A percentile compares a stretch with the other conserved stretches of the same genome.
Evolutionary conservation across 2,329 filamentous ascomycete species (phyloP).

Genomic region (Talaromyces verruculosus): DNA sequence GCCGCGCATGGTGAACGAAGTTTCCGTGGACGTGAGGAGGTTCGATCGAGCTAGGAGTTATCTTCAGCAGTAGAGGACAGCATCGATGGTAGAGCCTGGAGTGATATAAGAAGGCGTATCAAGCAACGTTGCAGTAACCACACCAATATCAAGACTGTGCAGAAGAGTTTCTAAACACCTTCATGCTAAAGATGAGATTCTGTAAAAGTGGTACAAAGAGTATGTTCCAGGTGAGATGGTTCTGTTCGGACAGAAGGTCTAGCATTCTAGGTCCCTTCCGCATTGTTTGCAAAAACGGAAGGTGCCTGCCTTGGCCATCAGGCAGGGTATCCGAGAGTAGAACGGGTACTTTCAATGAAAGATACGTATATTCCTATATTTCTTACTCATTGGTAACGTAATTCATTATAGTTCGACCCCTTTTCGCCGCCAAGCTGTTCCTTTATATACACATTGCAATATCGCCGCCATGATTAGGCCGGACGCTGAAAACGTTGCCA

Average conservation of each 20-base stretch:
- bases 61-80: too few relatives aligned
- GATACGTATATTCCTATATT: neutral
- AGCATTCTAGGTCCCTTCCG: neutral
- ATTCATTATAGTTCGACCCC: too few relatives aligned
- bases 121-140: neutral
- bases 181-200: neutral
- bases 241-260: neutral
- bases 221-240: neutral
- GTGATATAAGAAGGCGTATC: neutral
- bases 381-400: neutral
- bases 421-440: neutral
- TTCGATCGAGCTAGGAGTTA: too few relatives aligned
- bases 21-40: too few relatives aligned
- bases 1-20: conserved; percentile 1
- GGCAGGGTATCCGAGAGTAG: too few relatives aligned
- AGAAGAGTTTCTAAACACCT: neutral
- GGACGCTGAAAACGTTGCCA: neutral
- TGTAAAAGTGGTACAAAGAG: neutral
- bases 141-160: neutral
- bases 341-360: neutral
- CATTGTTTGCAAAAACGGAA: neutral
- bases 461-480: neutral
- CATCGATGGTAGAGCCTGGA: neutral
- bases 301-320: neutral
- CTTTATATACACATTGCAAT: neutral